Conservation (phyloP, 2,329 filamentous ascomycete species). For the Thermoascus crustaceus region DNA sequence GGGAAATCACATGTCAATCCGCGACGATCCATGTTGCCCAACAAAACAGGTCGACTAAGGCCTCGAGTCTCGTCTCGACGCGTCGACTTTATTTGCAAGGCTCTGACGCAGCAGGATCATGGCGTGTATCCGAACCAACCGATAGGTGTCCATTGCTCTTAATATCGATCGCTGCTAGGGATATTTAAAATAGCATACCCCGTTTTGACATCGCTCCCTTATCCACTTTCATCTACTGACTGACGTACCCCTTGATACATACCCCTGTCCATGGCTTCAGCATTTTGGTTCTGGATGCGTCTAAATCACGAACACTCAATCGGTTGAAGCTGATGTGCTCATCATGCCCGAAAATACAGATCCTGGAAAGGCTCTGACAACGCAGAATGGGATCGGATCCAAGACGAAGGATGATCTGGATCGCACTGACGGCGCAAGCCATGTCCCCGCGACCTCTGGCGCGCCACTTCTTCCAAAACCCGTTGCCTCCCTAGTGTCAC, state of each 20-base stretch:
- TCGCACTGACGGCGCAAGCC: slow-evolving; percentile 10
- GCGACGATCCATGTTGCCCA: no score
- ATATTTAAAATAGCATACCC: no score
- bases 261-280: neutral
- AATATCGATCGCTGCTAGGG: no score
- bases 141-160: no score
- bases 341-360: slow-evolving; percentile 1
- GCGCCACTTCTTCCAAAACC: slow-evolving; percentile 35
- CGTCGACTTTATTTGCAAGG: no score
- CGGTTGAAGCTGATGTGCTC: slow-evolving; percentile 1
- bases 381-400: neutral
- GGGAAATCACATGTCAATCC: no score
- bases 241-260: no score
- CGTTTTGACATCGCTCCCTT: no score
- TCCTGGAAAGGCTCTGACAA: neutral
- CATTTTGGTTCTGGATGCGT: neutral
- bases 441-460: slow-evolving; percentile 21
- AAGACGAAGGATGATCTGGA: slow-evolving; percentile 3
- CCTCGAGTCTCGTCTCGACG: no score
- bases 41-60: no score
- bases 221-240: neutral
- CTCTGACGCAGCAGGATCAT: no score
- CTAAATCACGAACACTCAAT: neutral
- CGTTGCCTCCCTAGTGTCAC: slow-evolving; percentile 37
- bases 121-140: no score